Conservation (phyloP, 169 alveolate genomes). For the Plasmodium coatneyi region DNA sequence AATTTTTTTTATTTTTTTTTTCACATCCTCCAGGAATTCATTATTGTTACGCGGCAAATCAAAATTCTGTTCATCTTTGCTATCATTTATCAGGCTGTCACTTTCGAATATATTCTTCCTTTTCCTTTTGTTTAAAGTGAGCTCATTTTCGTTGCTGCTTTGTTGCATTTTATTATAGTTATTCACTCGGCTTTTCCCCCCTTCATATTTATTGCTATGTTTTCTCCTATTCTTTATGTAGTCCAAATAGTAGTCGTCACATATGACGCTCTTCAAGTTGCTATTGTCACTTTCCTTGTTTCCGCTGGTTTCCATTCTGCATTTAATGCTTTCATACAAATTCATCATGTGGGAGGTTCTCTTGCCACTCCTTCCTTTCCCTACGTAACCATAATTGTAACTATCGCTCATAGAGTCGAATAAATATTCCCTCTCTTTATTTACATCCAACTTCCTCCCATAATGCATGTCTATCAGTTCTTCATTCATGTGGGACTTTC, state of each 20-base stretch:
- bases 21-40: not conserved
- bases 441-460: not conserved
- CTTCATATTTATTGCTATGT: not conserved
- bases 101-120: conserved; percentile 31
- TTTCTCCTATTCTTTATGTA: conserved; percentile 11
- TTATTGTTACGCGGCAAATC: not conserved
- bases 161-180: not conserved
- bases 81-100: conserved; percentile 15
- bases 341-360: not conserved
- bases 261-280: conserved; percentile 10
- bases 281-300: not conserved
- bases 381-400: conserved; percentile 20
- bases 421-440: conserved; percentile 15
- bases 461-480: conserved; percentile 18
- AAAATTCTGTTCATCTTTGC: not conserved
- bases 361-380: conserved; percentile 2
- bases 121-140: conserved; percentile 18
- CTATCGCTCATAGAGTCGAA: conserved; percentile 20
- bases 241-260: conserved; percentile 20
- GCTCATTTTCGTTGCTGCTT: not conserved
- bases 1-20: not conserved
- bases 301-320: not conserved
- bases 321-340: conserved; percentile 22
- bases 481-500: not conserved
- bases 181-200: not conserved